These are phyloP conservation scores for Theileria annulata DNA, from an alignment of 169 alveolate genomes.

Conservation along the genomic window DNA sequence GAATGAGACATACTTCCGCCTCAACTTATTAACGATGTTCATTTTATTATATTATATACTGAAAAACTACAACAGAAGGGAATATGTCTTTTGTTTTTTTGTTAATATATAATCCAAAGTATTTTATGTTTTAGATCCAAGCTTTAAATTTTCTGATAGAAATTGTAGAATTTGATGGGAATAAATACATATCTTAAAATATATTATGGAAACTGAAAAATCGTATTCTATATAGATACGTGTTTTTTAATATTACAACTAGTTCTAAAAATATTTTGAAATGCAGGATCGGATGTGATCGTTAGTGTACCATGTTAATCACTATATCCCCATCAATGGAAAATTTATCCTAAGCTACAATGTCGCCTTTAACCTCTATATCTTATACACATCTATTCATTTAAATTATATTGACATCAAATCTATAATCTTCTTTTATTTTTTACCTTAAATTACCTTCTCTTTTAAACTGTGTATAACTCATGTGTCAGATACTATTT, in stretches of 20 bases:
- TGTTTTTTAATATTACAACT: not conserved
- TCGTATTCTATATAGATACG: slow-evolving; percentile 8
- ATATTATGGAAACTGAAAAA: not conserved
- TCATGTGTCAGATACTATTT: not conserved
- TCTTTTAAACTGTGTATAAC: not conserved
- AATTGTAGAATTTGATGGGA: not conserved
- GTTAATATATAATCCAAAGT: not conserved
- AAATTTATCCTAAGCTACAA: not conserved
- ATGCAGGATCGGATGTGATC: slow-evolving; percentile 7
- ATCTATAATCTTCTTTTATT: not conserved
- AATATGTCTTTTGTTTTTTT: not conserved
- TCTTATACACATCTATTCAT: not conserved
- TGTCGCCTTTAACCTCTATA: not conserved
- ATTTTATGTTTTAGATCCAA: not conserved
- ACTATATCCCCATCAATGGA: slow-evolving; percentile 31
- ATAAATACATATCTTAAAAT: slow-evolving; percentile 12
- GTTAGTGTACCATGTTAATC: slow-evolving; percentile 16
- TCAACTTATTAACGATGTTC: not conserved
- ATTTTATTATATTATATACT: slow-evolving; percentile 6
- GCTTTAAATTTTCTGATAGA: not conserved
- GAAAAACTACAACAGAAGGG: not conserved
- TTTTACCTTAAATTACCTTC: not conserved
- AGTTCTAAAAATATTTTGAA: slow-evolving; percentile 5
- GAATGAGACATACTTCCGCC: not conserved
- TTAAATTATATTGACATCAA: not conserved